Evolutionary conservation across 106 monocot genomes (phyloP), one percentile per base, ranked within the genome.

Genomic region (Acorus gramineus): DNA sequence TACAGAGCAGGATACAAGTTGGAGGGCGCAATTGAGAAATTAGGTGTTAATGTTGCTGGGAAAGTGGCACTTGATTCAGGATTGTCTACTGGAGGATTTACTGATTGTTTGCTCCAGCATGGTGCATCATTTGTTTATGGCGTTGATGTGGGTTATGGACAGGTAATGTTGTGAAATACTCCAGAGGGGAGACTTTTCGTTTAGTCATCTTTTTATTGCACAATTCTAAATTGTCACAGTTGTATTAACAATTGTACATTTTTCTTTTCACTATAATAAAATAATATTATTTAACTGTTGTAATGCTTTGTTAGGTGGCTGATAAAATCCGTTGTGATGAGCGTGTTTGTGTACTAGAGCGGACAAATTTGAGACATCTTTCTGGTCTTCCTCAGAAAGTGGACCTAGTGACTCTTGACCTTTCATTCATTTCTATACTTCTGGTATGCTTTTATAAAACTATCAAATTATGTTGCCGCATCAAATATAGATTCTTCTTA

Each of bases 51-150:
- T 67, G 78, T 90, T 64, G 74, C 57, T 68, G 88, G 74, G 43
- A 98, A 98, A 78, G 73, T 98, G 56, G 96, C 91, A 54, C 88
- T 98, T 80, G 91, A 98, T 81, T 98, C 91, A 45, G 96, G 96
- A 11, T 76, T 98, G 53, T 98, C 91, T 5, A 98, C 96, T 4
- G 96, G 96, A 50, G 96, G 91, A 56, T 98, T 98, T 77, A 88
- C 96, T 68, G 96, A 98, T 81, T 98, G 96, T 75, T 76, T 98
- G 61, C 96, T 98, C 68, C 96, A 98, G 56, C 71, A 91, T 74
- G 91, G 91, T 45, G 96, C 85, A 61, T 74, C 85, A 65, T 84
- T 81, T 81, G 88, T 98, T 53, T 98, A 88, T 74, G 96, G 96
- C 54, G 80, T 98, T 53, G 96, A 98, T 84, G 96, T 98, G 53